These are phyloP conservation scores for Anthostomella pinea DNA, from an alignment of 2,329 filamentous ascomycete species.

Conservation along the genomic window DNA sequence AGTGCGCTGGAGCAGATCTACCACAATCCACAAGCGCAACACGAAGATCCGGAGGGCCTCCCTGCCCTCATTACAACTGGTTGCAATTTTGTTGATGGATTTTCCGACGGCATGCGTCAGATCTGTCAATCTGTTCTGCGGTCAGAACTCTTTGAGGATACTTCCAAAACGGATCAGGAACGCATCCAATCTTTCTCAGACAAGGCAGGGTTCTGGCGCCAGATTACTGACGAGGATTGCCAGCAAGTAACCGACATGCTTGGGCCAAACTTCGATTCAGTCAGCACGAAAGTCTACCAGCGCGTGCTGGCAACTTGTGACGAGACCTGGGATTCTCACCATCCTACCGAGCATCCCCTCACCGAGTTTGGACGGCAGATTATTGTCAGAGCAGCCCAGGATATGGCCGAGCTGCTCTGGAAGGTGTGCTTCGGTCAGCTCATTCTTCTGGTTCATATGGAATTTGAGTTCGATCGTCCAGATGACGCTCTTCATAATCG, in stretches of 20 bases:
- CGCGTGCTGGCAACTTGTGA: slow-evolving; percentile 45
- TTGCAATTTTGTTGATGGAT: slow-evolving; percentile 64
- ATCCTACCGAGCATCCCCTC: slow-evolving; percentile 42
- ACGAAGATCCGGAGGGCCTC: slow-evolving; percentile 41
- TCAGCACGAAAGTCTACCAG: slow-evolving; percentile 53
- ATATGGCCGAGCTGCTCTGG: slow-evolving; percentile 70
- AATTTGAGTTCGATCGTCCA: slow-evolving; percentile 73
- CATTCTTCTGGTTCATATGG: slow-evolving; percentile 80
- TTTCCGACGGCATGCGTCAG: slow-evolving; percentile 67
- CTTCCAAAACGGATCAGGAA: slow-evolving; percentile 66
- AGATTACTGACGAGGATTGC: slow-evolving; percentile 80
- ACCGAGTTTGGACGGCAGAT: slow-evolving; percentile 76
- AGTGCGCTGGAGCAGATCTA: slow-evolving; percentile 72
- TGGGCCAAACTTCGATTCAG: slow-evolving; percentile 61
- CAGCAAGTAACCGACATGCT: slow-evolving; percentile 66
- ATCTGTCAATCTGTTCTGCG: slow-evolving; percentile 66
- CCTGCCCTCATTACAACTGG: slow-evolving; percentile 68
- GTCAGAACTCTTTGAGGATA: slow-evolving; percentile 71
- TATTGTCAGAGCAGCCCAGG: slow-evolving; percentile 73
- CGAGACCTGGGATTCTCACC: slow-evolving; percentile 40
- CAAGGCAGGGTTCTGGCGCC: slow-evolving; percentile 71
- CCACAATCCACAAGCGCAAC: slow-evolving; percentile 63
- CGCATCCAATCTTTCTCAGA: slow-evolving; percentile 78
- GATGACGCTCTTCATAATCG: slow-evolving; percentile 61
- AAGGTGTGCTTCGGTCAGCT: slow-evolving; percentile 78